Percentiles rank a stretch among this genome's conserved stretches.
Evolutionary conservation across 2,329 filamentous ascomycete species (phyloP).

Genomic region (Phoma herbarum): DNA sequence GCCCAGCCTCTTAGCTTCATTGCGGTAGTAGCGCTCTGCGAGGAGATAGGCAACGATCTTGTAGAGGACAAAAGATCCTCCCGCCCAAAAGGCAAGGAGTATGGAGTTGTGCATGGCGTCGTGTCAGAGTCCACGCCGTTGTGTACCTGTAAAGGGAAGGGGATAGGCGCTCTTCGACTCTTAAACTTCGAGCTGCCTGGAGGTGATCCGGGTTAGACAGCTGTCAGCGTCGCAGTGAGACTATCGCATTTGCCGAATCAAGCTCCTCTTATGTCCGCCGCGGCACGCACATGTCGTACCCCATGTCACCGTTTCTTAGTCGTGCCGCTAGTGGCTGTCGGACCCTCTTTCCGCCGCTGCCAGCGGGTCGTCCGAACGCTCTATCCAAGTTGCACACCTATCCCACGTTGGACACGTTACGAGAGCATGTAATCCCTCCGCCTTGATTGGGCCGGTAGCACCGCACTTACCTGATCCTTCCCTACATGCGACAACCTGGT

Average conservation of each 20-base stretch:
- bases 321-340: conserved; percentile 5
- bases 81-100: conserved; percentile 40
- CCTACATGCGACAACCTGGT: neutral
- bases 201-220: neutral
- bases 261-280: neutral
- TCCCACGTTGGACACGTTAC: neutral
- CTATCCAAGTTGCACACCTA: conserved; percentile 3
- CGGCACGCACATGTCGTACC: conserved; percentile 11
- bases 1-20: conserved; percentile 49
- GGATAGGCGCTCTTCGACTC: neutral
- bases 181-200: neutral
- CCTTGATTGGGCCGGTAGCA: neutral
- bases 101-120: conserved; percentile 40
- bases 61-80: conserved; percentile 45
- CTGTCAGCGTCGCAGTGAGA: neutral
- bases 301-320: conserved; percentile 12
- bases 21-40: conserved; percentile 44
- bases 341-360: conserved; percentile 13
- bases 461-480: neutral
- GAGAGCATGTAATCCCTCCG: neutral
- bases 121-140: conserved; percentile 1
- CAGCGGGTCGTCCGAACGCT: neutral
- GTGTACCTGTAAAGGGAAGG: neutral
- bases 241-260: neutral
- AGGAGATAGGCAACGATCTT: conserved; percentile 38